A percentile compares a stretch with the other conserved stretches of the same genome.
These are phyloP conservation scores for Alternaria sp. DNA, from an alignment of 2,329 filamentous ascomycete species.

Conservation along the genomic window DNA sequence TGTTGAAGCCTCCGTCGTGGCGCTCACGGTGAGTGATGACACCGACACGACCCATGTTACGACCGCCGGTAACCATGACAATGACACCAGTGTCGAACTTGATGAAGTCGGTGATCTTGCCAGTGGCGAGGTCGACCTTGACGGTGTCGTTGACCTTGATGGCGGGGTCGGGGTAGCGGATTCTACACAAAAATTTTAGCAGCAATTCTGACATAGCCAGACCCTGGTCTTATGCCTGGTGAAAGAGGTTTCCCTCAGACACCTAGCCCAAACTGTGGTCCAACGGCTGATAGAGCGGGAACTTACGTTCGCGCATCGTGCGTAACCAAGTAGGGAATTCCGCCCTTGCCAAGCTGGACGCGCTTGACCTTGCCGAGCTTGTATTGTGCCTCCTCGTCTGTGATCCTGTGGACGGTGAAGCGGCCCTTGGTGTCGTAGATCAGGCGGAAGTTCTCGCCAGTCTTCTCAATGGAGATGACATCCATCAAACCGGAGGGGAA, in stretches of 20 bases:
- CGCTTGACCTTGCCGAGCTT: constrained; percentile 99
- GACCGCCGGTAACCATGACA: constrained; percentile 98
- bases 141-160: constrained; percentile 99
- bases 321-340: constrained; percentile 99
- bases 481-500: constrained; percentile 99
- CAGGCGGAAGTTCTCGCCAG: constrained; percentile 99
- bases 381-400: constrained; percentile 98
- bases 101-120: constrained; percentile 98
- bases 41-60: constrained; percentile 99
- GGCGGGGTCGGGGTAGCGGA: constrained; percentile 96
- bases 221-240: constrained; percentile 99
- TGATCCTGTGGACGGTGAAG: constrained; percentile 99
- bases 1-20: constrained; percentile 99
- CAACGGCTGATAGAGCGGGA: constrained; percentile 99
- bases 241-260: constrained; percentile 53
- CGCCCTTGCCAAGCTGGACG: constrained; percentile 98
- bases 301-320: constrained; percentile 99
- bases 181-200: constrained; percentile 67
- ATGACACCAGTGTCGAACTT: constrained; percentile 98
- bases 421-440: constrained; percentile 99
- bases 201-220: constrained; percentile 69
- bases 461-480: constrained; percentile 99
- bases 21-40: constrained; percentile 99
- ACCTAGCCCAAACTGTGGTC: constrained; percentile 61
- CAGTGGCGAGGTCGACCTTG: constrained; percentile 96